Evolutionary conservation across 2,329 filamentous ascomycete species (phyloP).

Genomic region (Phaeosphaeria sp.): DNA sequence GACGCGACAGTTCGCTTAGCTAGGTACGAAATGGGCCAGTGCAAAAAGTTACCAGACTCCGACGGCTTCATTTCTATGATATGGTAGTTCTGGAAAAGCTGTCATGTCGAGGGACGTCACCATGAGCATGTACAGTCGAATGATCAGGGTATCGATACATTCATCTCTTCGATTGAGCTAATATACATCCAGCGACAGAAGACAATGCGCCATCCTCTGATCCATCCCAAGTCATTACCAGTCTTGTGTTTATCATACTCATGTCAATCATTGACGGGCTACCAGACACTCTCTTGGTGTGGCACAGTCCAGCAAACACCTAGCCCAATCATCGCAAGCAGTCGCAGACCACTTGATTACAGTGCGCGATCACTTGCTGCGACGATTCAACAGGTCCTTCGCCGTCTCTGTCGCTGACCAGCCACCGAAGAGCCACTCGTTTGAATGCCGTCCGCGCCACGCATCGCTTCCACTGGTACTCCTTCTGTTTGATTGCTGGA

Average conservation of each 20-base stretch:
- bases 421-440: constrained; percentile 48
- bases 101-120: not conserved
- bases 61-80: not conserved
- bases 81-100: not conserved
- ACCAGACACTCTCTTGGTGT: constrained; percentile 30
- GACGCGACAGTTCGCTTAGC: constrained; percentile 21
- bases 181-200: constrained; percentile 5
- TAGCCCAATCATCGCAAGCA: constrained; percentile 5
- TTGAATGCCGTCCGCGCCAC: constrained; percentile 48
- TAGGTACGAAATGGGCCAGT: constrained; percentile 15
- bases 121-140: not conserved
- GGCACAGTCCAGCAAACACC: constrained; percentile 26
- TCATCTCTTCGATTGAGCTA: not conserved
- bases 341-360: constrained; percentile 2
- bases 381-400: constrained; percentile 36
- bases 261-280: constrained; percentile 17
- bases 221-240: not conserved
- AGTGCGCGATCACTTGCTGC: constrained; percentile 19
- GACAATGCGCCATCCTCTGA: not conserved
- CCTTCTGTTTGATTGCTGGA: constrained; percentile 30
- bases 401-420: constrained; percentile 47
- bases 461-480: constrained; percentile 43
- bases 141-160: not conserved
- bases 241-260: constrained; percentile 4
- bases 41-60: not conserved